Base-by-base conservation (phyloP, 2,329 filamentous ascomycete species). In the Penicillium sp. region DNA sequence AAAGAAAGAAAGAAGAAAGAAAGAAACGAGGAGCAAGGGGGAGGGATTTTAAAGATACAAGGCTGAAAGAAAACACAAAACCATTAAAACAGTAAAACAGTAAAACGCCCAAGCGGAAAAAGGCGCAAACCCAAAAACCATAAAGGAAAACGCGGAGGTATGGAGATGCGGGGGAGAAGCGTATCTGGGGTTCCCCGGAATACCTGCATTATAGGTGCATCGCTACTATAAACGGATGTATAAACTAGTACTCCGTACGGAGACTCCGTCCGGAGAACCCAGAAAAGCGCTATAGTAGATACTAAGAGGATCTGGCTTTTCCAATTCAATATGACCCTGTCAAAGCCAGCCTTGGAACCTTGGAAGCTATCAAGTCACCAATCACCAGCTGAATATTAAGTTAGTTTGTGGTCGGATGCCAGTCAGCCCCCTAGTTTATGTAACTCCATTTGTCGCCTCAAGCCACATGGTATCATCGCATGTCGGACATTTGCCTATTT, bases 381-480 rank as follows among this genome's bases (percentile, higher is more conserved):
- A 57, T 53, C 27, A 57, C 29, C 19, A n/a, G 15, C 13, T 19
- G 8, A 7, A 19, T 35, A 19, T 27, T 15, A 53, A 57, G 47
- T 41, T 47, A 27, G 29, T 33, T 44, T 35, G 42, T 56, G 55
- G 23, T 59, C 42, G 48, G 53, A 44, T 44, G 50, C 25, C 12
- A 13, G 23, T 45, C 17, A 27, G 15, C 21, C n/a, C 7, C 15
- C 9, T 57, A 57, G 59, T 53, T 52, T 50, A 65, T 67, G 62
- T 58, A 61, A 65, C 65, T 61, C 52, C 48, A 50, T 45, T 25
- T 48, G 60, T 61, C 51, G 35, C 43, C 45, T 59, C 53, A 59
- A 58, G 63, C 60, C 65, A 65, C 63, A 67, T 67, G 60, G 63
- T 66, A 63, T 57, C 62, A 65, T 67, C 55, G 55, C 23, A 41